Base-by-base conservation (phyloP, 139 green algal genomes). In the Tetratostichococcus sp. region DNA sequence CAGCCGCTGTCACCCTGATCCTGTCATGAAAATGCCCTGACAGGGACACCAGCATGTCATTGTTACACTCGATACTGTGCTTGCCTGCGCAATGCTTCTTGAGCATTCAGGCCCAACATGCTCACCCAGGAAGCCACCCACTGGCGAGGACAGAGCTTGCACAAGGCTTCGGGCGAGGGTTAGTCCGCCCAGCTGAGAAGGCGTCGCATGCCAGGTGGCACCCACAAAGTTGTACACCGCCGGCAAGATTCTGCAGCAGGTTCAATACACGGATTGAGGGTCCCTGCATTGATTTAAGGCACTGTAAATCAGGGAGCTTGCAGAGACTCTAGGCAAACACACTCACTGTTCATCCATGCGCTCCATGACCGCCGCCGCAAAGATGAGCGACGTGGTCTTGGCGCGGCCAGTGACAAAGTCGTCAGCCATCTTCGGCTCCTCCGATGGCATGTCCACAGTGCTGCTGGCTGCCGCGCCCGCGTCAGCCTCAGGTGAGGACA, bases 221-320 rank as follows among this genome's bases (percentile, higher is more conserved):
- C 88, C 91, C 22, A 94, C 70, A 50, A 77, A 87, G n/a, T 82
- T 77, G 70, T 97, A 97, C 22, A 97, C 79, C 0, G 91, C 90
- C 22, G 91, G 90, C 14, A 96, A 76, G 35, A 93, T 86, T 17
- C 19, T 28, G 50, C 19, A 17, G 19, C 8, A 50, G 14, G 8
- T 14, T 22, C 8, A 50, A 14, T 8, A 8, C 39, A 50, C 14
- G 8, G 39, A 50, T 50, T 50, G 8, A 50, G n/a, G n/a, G n/a
- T n/a, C n/a, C n/a, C n/a, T n/a, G n/a, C n/a, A n/a, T n/a, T n/a
- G n/a, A n/a, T n/a, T n/a, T n/a, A n/a, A n/a, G n/a, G n/a, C n/a
- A n/a, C n/a, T n/a, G n/a, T n/a, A n/a, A n/a, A n/a, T n/a, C n/a
- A n/a, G n/a, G n/a, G n/a, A n/a, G n/a, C n/a, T n/a, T n/a, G n/a